Base-by-base conservation (phyloP, 2,329 filamentous ascomycete species). In the Ramichloridium luteum region DNA sequence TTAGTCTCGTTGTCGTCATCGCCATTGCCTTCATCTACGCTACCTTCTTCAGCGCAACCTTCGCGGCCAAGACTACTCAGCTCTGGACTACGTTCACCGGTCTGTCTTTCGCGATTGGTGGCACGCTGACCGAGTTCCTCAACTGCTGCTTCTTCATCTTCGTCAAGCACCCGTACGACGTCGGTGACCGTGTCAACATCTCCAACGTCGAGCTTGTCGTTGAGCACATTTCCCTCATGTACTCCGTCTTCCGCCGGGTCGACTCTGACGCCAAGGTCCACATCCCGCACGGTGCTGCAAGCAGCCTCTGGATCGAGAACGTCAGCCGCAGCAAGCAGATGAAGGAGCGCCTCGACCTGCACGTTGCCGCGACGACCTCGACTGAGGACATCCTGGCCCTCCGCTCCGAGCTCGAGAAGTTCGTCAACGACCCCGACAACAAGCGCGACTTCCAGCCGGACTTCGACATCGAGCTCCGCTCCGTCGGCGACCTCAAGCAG, bases 141-240 rank as follows among this genome's bases (percentile, higher is more conserved):
- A 85, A 85, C 51, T 93, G 85, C 25, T 94, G 86, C 62, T 93
- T 96, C 49, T 94, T 96, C 64, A 64, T 96, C 2, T 96, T 96
- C 49, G 82, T 94, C 62, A 96, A 96, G 64, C 88, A 96, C 54
- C 88, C 88, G 0, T 94, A 81, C 55, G 88, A 96, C 54, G 42
- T 48, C 17, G 55, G 53, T 27, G 55, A 58, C 35, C 44, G 49
- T 6, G 48, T 57, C 28, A 45, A 48, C 27, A 49, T 54, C 39
- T 27, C 40, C 27, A 34, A 44, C 17, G 37, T 35, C 6, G 45
- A 50, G 18, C 40, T 54, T 6, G 36, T 49, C 20, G 50, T 53
- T 9, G 45, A 51, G 30, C 46, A 47, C 35, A 54, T 53, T 37
- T 42, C 36, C 13, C 35, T 54, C 4, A 50, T 53, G 38, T 52